Conservation (phyloP, 805 yeast genomes). For the Yarrowia deformans region DNA sequence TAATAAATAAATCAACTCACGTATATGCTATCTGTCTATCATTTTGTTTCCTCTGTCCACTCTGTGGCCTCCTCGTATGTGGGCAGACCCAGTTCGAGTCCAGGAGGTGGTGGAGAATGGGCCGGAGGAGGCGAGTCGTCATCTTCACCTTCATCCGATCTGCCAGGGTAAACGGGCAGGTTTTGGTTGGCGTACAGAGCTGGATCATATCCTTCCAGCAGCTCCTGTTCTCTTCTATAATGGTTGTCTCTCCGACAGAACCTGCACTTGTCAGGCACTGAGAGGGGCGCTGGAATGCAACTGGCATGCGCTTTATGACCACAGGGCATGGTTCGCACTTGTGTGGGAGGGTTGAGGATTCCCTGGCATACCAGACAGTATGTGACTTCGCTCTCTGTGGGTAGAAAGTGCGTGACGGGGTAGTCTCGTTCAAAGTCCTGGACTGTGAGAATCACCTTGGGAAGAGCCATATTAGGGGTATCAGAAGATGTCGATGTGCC, state of each 20-base stretch:
- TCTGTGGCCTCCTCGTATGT: slow-evolving; percentile 37
- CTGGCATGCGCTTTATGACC: slow-evolving; percentile 21
- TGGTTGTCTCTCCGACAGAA: slow-evolving; percentile 30
- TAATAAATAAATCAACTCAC: slow-evolving; percentile 13
- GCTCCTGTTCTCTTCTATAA: slow-evolving; percentile 31
- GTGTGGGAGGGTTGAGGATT: slow-evolving; percentile 1
- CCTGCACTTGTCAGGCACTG: slow-evolving; percentile 24
- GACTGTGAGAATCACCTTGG: slow-evolving; percentile 26
- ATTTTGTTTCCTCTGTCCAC: slow-evolving; percentile 22
- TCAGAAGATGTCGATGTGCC: neutral
- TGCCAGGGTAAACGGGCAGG: slow-evolving; percentile 28
- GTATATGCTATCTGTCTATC: slow-evolving; percentile 17
- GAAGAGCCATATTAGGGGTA: neutral
- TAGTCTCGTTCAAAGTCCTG: slow-evolving; percentile 32
- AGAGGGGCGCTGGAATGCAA: slow-evolving; percentile 16
- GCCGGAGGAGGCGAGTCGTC: slow-evolving; percentile 17
- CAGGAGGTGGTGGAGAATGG: slow-evolving; percentile 21
- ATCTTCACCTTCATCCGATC: slow-evolving; percentile 10
- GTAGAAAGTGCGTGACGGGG: slow-evolving; percentile 23
- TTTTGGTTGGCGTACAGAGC: slow-evolving; percentile 23
- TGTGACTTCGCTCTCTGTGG: neutral
- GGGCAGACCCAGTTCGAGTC: slow-evolving; percentile 9
- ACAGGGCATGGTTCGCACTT: slow-evolving; percentile 34
- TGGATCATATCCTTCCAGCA: slow-evolving; percentile 34
- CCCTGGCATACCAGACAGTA: slow-evolving; percentile 33